Conservation (phyloP, 768 basidiomycete genomes). For the Rhizopogon rudus region DNA sequence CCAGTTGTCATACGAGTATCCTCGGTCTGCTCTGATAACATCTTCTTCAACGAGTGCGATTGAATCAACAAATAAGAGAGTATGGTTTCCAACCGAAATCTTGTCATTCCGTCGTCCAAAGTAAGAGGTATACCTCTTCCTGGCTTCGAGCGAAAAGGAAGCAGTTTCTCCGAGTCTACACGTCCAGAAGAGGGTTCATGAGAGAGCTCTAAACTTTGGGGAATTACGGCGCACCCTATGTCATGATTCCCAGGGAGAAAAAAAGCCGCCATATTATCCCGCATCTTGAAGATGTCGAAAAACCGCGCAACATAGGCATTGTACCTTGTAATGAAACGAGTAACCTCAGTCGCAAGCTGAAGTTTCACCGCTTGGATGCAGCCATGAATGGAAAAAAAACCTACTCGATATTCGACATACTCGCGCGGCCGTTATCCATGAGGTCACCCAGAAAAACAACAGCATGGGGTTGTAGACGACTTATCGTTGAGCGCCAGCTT, state of each 20-base stretch:
- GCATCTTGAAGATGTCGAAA: conserved; percentile 57
- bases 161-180: conserved; percentile 23
- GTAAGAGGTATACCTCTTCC: conserved; percentile 58
- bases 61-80: conserved; percentile 68
- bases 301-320: conserved; percentile 64
- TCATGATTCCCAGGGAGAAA: conserved; percentile 93
- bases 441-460: conserved; percentile 89
- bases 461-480: conserved; percentile 53
- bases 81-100: conserved; percentile 65
- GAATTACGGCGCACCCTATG: conserved; percentile 48
- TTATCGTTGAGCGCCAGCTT: conserved; percentile 67
- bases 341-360: conserved; percentile 5
- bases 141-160: conserved; percentile 37
- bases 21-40: conserved; percentile 37
- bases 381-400: conserved; percentile 23
- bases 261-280: conserved; percentile 47
- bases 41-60: conserved; percentile 76
- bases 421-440: conserved; percentile 79
- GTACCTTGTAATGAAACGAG: conserved; percentile 48
- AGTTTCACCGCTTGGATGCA: background rate
- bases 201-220: conserved; percentile 4
- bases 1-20: conserved; percentile 43
- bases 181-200: background rate
- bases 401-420: conserved; percentile 65
- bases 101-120: conserved; percentile 73